Base-by-base conservation (phyloP, 139 green algal genomes). In the Chlorella sp. region DNA sequence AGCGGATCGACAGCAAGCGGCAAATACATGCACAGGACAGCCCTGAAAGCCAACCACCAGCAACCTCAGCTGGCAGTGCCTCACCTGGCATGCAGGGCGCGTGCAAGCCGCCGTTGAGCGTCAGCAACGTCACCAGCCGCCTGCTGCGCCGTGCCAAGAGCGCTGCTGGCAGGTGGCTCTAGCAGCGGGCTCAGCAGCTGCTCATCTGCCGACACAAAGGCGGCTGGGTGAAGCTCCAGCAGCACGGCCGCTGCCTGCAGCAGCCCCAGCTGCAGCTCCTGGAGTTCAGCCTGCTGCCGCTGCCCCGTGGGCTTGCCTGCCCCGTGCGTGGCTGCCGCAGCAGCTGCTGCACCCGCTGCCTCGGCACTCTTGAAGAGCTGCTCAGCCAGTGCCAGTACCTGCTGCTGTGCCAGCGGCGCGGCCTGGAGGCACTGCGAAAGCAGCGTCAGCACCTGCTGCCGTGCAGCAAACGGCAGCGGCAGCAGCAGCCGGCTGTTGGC, bases 161-260 rank as follows among this genome's bases (percentile, higher is more conserved):
- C 41, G 26, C 4, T 38, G 56, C 56, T 56, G 75, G 32, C n/a
- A 0, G 23, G 21, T 12, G 39, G 17, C 15, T 17, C 3, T 6
- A 32, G 25, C 76, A 84, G 78, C 18, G 78, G 63, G 41, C 32
- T 30, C 78, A 84, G 78, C 64, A 65, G 39, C 20, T 47, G 51
- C 56, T 74, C 78, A 34, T 75, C 63, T 23, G 69, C 64, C 11
- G 80, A 21, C 47, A 85, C 80, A 85, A 85, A 85, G 26, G 80
- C 80, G 1, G 69, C 36, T 6, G 80, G 80, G 68, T 74, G 64
- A 21, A 79, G 51, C 51, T 26, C 41, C 32, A 85, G 21, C 32
- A 85, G 32, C 15, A 6, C 12, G 9, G n/a, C 47, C 0, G 69
- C 47, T 21, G 51, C 67, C 16, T 34, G 30, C 47, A 70, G 64